Evolutionary conservation across 2,329 filamentous ascomycete genomes (phyloP).

Genomic region (Seiridium unicorne): DNA sequence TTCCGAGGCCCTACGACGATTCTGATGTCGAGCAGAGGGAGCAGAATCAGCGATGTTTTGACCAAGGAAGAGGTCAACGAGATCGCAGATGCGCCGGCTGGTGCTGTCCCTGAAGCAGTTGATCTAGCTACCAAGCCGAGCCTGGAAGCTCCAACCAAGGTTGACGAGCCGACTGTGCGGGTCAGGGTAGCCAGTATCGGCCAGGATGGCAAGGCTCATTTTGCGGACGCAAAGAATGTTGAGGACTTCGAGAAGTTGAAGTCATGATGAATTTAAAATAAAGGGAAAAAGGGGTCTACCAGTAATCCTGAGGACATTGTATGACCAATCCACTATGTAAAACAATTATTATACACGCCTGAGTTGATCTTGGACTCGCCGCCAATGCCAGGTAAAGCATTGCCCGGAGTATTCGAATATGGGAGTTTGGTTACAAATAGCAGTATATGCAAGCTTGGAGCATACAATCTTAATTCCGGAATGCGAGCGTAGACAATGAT

Average conservation of each 20-base stretch:
- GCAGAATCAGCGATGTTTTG: constrained; percentile 74
- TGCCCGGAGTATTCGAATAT: no score
- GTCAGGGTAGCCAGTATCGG: constrained; percentile 57
- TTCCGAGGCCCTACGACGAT: constrained; percentile 86
- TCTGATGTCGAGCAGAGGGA: constrained; percentile 83
- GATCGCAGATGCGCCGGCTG: constrained; percentile 79
- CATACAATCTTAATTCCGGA: no score
- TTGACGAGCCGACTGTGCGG: constrained; percentile 36
- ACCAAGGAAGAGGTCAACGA: constrained; percentile 81
- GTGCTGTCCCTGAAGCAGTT: constrained; percentile 61
- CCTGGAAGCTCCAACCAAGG: constrained; percentile 24
- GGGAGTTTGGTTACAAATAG: no score
- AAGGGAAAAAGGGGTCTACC: neutral
- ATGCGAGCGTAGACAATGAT: no score
- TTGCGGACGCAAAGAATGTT: constrained; percentile 58
- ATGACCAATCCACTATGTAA: neutral
- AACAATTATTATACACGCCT: neutral
- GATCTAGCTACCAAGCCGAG: constrained; percentile 37
- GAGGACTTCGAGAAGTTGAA: constrained; percentile 45
- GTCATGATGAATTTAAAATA: neutral
- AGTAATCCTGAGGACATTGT: neutral
- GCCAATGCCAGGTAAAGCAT: no score
- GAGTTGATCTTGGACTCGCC: no score
- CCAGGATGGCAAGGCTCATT: constrained; percentile 64
- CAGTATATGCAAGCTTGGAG: no score